A percentile compares a stretch with the other conserved stretches of the same genome.
Conservation (phyloP, 805 yeast genomes). For the Teunomyces atbi region DNA sequence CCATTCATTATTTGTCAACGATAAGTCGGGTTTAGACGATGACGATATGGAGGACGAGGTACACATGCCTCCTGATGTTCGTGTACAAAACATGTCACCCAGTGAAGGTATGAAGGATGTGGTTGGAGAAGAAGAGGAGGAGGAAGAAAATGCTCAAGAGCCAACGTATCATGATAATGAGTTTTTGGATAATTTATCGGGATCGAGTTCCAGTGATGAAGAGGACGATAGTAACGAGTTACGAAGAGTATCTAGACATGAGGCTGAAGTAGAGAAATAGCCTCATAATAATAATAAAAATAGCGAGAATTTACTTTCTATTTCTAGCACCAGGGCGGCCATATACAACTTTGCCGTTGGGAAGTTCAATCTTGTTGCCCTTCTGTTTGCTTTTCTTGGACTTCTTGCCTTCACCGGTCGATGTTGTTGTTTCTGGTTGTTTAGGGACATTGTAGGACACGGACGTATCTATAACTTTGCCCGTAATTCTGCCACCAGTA, state of each 20-base stretch:
- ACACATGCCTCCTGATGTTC: slow-evolving; percentile 18
- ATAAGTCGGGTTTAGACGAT: slow-evolving; percentile 15
- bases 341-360: slow-evolving; percentile 60
- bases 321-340: slow-evolving; percentile 19
- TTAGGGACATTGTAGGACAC: slow-evolving; percentile 14
- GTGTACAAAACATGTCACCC: slow-evolving; percentile 35
- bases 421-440: slow-evolving; percentile 26
- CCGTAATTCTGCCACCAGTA: slow-evolving; percentile 37
- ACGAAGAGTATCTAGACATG: slow-evolving; percentile 31
- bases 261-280: slow-evolving; percentile 1
- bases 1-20: slow-evolving; percentile 32
- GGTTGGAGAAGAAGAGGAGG: slow-evolving; percentile 23
- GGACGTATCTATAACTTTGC: slow-evolving; percentile 17
- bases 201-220: slow-evolving; percentile 44
- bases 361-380: slow-evolving; percentile 50
- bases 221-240: slow-evolving; percentile 35
- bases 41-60: slow-evolving; percentile 23
- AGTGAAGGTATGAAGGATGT: slow-evolving; percentile 15
- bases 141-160: slow-evolving; percentile 19
- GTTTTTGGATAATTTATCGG: slow-evolving; percentile 40
- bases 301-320: slow-evolving; percentile 4
- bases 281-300: slow-evolving; percentile 1
- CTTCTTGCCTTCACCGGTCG: slow-evolving; percentile 15
- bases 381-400: slow-evolving; percentile 31
- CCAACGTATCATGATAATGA: slow-evolving; percentile 27